Evolutionary conservation across 306 rosid genomes (phyloP), one percentile per base, ranked within the genome.

Genomic region (Quercus dentata): DNA sequence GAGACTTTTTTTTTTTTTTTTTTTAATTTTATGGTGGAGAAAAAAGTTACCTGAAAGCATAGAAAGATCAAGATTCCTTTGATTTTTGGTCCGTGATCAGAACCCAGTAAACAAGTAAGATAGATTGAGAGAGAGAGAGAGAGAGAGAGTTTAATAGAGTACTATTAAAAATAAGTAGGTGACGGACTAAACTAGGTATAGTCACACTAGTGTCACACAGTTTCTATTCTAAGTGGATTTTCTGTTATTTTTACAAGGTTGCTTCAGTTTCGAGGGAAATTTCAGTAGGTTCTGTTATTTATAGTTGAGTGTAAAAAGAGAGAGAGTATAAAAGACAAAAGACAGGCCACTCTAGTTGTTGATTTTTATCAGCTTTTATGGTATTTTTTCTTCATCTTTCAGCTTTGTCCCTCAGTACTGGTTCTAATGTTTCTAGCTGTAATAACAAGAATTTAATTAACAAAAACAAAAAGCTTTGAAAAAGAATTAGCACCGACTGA

Each of bases 51-150:
- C 73, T 58, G 70, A 52, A 75, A 55, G 87, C 85, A 80, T 83
- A 71, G 80, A 88, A 76, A 76, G 84, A 75, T 79, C 59, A 67
- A 83, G 97, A 87, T 87, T 91, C 88, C 74, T 83, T 44, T 77
- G 58, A 67, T 69, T 89, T 83, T 44, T 77, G 55, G 71, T 69
- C 90, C 87, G 87, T 85, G 92, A 79, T 41, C 46, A 41, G 33
- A 54, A 41, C 54, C 64, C 75, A 75, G 74, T 56, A 62, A 20
- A 55, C 13, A 75, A 27, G 20, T 73, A 41, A 41, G 46, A 7
- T 41, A 41, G 46, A 38, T 38, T 7, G 11, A 7, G 46, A 71
- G 44, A 76, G 25, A 57, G 20, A 49, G 62, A 21, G 21, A 52
- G 20, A 15, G 65, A 30, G 74, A 31, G 44, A 76, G 25, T 77